Evolutionary conservation across 2,329 filamentous ascomycete species (phyloP).

Genomic region (Aspergillus melleus): DNA sequence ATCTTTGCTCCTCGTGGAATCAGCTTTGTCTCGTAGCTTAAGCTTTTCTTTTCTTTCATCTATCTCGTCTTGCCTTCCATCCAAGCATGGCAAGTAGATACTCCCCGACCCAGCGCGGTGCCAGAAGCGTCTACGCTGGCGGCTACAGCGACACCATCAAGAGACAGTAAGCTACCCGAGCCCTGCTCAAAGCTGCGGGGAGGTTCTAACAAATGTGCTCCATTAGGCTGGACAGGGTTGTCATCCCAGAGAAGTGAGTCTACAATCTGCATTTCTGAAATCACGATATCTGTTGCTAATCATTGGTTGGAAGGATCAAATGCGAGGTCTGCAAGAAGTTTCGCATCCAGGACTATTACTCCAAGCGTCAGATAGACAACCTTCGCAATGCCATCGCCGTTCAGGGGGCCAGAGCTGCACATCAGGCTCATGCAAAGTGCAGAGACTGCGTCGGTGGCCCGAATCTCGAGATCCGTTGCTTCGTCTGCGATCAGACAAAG

Average conservation of each 20-base stretch:
- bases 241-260: slow-evolving; percentile 35
- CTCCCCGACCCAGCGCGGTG: not conserved
- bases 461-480: slow-evolving; percentile 50
- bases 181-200: not conserved
- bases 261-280: not conserved
- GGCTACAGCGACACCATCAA: slow-evolving; percentile 27
- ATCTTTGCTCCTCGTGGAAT: not conserved
- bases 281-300: slow-evolving; percentile 1
- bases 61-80: not conserved
- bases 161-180: slow-evolving; percentile 19
- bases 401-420: slow-evolving; percentile 15
- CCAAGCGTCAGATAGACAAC: slow-evolving; percentile 48
- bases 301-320: slow-evolving; percentile 39
- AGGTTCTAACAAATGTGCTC: not conserved
- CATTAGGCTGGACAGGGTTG: slow-evolving; percentile 26
- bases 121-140: slow-evolving; percentile 22
- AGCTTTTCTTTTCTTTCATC: not conserved
- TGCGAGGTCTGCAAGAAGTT: slow-evolving; percentile 50
- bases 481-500: slow-evolving; percentile 49
- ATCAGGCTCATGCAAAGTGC: slow-evolving; percentile 40
- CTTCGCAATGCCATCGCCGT: slow-evolving; percentile 27
- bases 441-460: slow-evolving; percentile 45
- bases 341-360: slow-evolving; percentile 41
- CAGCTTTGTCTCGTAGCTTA: not conserved
- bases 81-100: not conserved